These are phyloP conservation scores for Blastomyces emzantsi DNA, from an alignment of 2,329 filamentous ascomycete species.

Conservation along the genomic window DNA sequence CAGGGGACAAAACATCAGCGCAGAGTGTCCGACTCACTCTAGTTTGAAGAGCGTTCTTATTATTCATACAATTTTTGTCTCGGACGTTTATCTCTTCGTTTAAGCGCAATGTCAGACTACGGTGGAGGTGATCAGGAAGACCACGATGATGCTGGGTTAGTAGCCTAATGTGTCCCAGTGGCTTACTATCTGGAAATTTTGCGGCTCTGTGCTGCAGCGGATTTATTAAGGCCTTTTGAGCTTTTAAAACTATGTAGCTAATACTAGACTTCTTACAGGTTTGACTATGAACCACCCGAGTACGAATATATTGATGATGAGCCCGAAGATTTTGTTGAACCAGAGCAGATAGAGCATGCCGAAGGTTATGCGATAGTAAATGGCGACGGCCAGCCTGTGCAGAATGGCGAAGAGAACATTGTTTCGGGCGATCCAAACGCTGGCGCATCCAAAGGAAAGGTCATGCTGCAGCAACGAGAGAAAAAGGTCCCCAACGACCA, in stretches of 20 bases:
- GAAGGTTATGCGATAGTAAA: slow-evolving; percentile 46
- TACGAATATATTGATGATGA: slow-evolving; percentile 59
- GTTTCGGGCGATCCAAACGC: slow-evolving; percentile 46
- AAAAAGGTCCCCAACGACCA: slow-evolving; percentile 88
- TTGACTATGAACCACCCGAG: slow-evolving; percentile 51
- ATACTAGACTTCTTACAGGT: slow-evolving; percentile 20
- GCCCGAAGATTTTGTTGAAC: slow-evolving; percentile 48
- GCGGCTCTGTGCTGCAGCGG: too few species aligned
- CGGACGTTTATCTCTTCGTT: slow-evolving; percentile 11
- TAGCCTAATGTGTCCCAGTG: slow-evolving; percentile 11
- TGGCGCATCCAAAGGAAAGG: slow-evolving; percentile 38
- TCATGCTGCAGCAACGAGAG: slow-evolving; percentile 51
- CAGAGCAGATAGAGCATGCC: slow-evolving; percentile 46
- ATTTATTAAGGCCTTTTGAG: not conserved
- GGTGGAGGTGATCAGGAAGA: slow-evolving; percentile 58
- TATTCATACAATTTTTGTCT: slow-evolving; percentile 12
- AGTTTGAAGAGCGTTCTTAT: not conserved
- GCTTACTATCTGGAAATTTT: not conserved
- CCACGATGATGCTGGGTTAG: slow-evolving; percentile 50
- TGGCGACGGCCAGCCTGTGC: slow-evolving; percentile 42
- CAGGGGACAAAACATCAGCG: not conserved
- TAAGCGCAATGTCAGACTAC: slow-evolving; percentile 59
- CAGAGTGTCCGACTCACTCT: not conserved
- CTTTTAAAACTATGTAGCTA: slow-evolving; percentile 1
- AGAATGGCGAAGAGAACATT: slow-evolving; percentile 34